Evolutionary conservation across 169 alveolate genomes (phyloP), one percentile per base, ranked within the genome.

Genomic region (Sarcocystis neurona): DNA sequence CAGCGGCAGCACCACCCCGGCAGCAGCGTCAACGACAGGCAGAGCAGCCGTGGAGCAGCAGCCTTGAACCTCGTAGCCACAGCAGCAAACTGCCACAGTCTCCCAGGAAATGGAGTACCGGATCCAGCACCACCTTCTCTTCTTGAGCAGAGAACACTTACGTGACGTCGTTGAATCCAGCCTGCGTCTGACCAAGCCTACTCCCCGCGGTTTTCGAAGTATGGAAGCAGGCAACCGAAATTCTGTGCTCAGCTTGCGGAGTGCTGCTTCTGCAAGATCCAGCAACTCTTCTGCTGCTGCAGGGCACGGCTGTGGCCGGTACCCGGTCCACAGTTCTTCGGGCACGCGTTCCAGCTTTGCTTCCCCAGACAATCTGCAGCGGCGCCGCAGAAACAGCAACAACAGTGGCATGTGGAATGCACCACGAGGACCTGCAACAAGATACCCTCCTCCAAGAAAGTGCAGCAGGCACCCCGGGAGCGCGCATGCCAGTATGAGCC

Each of bases 151-250:
- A n/a, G n/a, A n/a, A n/a, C n/a, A n/a, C n/a, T n/a, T n/a, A n/a
- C n/a, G n/a, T n/a, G n/a, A n/a, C n/a, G n/a, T n/a, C 44, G 68
- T 39, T 77, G 44, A 53, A 23, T 53, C 66, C 37, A 18, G 85
- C 10, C 84, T 18, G 72, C 32, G 39, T 8, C 77, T 68, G 27
- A 85, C 41, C 47, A 85, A 63, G 4, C 90, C 90, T n/a, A 48
- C 90, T 2, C 85, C 90, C 0, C 90, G 27, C 53, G 5, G 70
- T 53, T 85, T 85, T 41, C 90, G 23, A 43, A 85, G 6, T 12
- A 85, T 39, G 20, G 41, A 41, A 3, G 75, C 90, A 20, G 43
- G 63, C 0, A 85, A 37, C 5, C n/a, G 32, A n/a, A 85, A 41
- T 0, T 85, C 90, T 34, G 63, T 63, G n/a, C 66, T 37, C 10